Base-by-base conservation (phyloP, 2,329 filamentous ascomycete genomes). In the Ascochyta pisi region DNA sequence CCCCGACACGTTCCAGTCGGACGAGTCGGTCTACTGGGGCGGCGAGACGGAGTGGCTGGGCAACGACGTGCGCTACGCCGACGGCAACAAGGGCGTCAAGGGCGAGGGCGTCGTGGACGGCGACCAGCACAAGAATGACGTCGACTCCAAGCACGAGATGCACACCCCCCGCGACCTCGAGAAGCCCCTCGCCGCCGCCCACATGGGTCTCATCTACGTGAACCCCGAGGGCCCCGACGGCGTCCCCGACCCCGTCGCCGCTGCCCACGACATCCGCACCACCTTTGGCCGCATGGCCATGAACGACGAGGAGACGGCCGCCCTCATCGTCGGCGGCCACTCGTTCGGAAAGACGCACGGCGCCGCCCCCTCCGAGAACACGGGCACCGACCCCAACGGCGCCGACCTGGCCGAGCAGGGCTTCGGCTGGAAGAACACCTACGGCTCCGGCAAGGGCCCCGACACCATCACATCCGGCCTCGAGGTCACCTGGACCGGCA, bases 331-430 rank as follows among this genome's bases (percentile, higher is more conserved):
- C 35, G 90, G 90, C 70, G 90, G 90, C 35, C 90, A 93, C 81
- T 83, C 86, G 24, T 91, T 93, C 66, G 90, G 90, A 68, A 93
- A 93, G 84, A 91, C 89, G 0, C 90, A 93, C 76, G 90, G 90
- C 66, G 89, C 90, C 29, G 89, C 78, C 53, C 79, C 85, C 15
- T 77, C 82, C 16, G 82, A 84, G 60, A 83, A 91, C 66, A 82
- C 91, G 45, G 88, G 87, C 50, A 76, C 80, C 16, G 90, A 90
- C 74, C 90, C 90, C 19, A 83, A 86, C 67, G 87, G 79, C 12
- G 87, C 88, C 50, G 73, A 76, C 37, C 76, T 93, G 29, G 84
- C 88, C 67, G 73, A 83, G 60, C 88, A 91, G 72, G 90, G 90
- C 59, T 77, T 93, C 10, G 90, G 90, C 64, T 93, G 90, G 90